phyloP scores from a whole-genome alignment of 345 rosid species.

The Citrus reticulata region DNA sequence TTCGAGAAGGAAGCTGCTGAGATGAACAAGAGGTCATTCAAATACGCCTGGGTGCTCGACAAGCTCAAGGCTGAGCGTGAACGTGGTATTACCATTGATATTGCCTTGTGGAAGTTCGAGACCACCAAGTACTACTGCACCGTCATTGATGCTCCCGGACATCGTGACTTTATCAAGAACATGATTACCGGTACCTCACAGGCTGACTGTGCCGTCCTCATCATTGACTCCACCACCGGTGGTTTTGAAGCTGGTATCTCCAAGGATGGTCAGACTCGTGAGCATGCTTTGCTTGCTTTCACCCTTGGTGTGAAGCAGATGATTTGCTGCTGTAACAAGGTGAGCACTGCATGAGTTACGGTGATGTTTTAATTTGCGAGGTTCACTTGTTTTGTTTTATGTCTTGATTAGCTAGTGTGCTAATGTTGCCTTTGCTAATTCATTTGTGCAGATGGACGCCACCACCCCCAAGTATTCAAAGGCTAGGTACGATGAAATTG shows the following conservation, averaged over 20 bases:
- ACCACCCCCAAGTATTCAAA: conserved; percentile 55
- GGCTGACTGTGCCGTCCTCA: conserved; percentile 75
- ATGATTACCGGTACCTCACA: conserved; percentile 15
- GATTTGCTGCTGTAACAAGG: conserved; percentile 78
- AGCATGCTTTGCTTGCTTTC: conserved; percentile 59
- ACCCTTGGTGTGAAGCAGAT: conserved; percentile 73
- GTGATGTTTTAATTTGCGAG: neutral
- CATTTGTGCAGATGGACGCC: conserved; percentile 38
- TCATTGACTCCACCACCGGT: conserved; percentile 29
- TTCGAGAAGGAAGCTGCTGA: conserved; percentile 83
- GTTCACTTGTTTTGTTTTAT: neutral
- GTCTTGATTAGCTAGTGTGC: neutral
- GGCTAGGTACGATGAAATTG: conserved; percentile 44
- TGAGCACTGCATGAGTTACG: neutral
- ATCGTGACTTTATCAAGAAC: conserved; percentile 68
- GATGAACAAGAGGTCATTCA: conserved; percentile 81
- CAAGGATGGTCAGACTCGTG: neutral
- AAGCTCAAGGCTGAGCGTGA: conserved; percentile 84
- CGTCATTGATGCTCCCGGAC: conserved; percentile 77
- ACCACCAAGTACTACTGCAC: conserved; percentile 73
- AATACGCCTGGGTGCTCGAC: conserved; percentile 78
- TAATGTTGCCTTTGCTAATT: neutral
- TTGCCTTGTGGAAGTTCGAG: conserved; percentile 76
- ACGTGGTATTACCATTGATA: conserved; percentile 77
- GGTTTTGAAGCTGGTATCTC: neutral